These are phyloP conservation scores for Saccharomycopsis olivae DNA, from an alignment of 805 yeast species.

Conservation along the genomic window DNA sequence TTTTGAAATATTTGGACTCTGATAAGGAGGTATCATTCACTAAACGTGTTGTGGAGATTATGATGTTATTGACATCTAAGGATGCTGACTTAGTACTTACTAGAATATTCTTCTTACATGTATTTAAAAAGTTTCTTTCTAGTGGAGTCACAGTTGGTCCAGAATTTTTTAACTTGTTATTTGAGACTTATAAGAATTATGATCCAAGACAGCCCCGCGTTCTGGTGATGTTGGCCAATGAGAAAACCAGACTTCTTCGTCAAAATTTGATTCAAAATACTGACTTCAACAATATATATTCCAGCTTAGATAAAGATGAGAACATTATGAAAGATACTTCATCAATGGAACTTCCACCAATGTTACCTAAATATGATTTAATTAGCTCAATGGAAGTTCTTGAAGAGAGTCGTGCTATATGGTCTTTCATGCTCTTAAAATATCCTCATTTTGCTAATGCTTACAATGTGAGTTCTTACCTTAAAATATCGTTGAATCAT, in stretches of 20 bases:
- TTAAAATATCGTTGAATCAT: slow-evolving; percentile 35
- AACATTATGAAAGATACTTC: slow-evolving; percentile 7
- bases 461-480: slow-evolving; percentile 37
- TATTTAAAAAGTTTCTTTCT: slow-evolving; percentile 24
- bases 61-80: slow-evolving; percentile 66
- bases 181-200: slow-evolving; percentile 15
- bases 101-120: slow-evolving; percentile 48
- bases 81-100: slow-evolving; percentile 41
- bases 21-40: slow-evolving; percentile 22
- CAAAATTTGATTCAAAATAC: slow-evolving; percentile 34
- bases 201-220: slow-evolving; percentile 18
- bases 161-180: slow-evolving; percentile 10
- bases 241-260: slow-evolving; percentile 37
- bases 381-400: slow-evolving; percentile 33
- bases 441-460: slow-evolving; percentile 34
- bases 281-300: slow-evolving; percentile 24
- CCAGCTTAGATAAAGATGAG: slow-evolving; percentile 5
- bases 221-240: slow-evolving; percentile 31
- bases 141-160: slow-evolving; percentile 19
- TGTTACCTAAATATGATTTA: slow-evolving; percentile 49
- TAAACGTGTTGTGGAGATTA: slow-evolving; percentile 44
- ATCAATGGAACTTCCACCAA: slow-evolving; percentile 44
- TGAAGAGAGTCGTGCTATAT: slow-evolving; percentile 70
- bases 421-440: slow-evolving; percentile 42
- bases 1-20: slow-evolving; percentile 48